Evolutionary conservation across 768 basidiomycete genomes (phyloP).

Genomic region (Lactarius sanguifluus): DNA sequence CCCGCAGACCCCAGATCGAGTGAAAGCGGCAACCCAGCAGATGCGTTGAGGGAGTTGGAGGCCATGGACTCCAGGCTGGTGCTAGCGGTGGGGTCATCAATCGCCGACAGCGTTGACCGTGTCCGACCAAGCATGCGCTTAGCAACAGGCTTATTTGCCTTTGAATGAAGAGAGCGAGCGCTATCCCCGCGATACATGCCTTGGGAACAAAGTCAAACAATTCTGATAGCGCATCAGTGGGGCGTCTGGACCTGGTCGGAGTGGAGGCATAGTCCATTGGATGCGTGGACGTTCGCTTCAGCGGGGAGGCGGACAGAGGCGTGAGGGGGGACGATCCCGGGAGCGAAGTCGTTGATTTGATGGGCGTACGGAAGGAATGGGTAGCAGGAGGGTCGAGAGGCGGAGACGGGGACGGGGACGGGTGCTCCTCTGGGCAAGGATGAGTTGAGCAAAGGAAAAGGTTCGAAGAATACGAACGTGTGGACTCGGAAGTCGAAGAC

Average conservation of each 20-base stretch:
- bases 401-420: background rate
- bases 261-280: conserved; percentile 21
- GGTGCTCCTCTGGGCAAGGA: background rate
- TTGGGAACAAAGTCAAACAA: conserved; percentile 45
- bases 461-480: conserved; percentile 15
- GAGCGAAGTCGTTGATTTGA: conserved; percentile 18
- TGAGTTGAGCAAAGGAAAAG: conserved; percentile 9
- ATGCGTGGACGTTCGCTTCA: conserved; percentile 13
- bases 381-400: conserved; percentile 19
- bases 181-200: conserved; percentile 7
- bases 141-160: conserved; percentile 41
- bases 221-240: conserved; percentile 46
- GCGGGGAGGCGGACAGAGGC: conserved; percentile 14
- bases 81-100: conserved; percentile 33
- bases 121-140: conserved; percentile 74
- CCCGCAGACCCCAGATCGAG: conserved; percentile 19
- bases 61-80: conserved; percentile 31
- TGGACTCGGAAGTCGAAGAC: background rate
- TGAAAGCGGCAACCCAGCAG: conserved; percentile 25
- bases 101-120: conserved; percentile 57
- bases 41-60: conserved; percentile 27
- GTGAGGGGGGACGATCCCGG: conserved; percentile 27
- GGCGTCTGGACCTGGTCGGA: conserved; percentile 14
- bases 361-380: conserved; percentile 27
- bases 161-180: conserved; percentile 20